Percentiles rank a stretch among this genome's conserved stretches.
These are phyloP conservation scores for Geranomyces michiganensis DNA, from an alignment of 192 early-diverging fungal species.

Conservation along the genomic window DNA sequence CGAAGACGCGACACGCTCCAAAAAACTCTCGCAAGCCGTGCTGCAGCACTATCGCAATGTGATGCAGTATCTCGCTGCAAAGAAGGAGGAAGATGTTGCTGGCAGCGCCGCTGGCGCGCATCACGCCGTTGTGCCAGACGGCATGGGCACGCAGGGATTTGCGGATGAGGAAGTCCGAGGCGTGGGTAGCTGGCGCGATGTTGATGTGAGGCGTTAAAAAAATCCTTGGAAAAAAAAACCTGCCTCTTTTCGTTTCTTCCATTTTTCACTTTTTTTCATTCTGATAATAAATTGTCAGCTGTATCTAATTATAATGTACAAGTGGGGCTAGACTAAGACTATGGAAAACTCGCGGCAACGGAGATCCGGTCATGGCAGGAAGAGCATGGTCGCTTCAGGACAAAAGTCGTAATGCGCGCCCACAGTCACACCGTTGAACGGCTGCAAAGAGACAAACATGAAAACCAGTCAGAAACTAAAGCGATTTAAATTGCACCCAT, in stretches of 20 bases:
- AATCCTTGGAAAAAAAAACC: neutral
- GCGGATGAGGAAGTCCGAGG: conserved; percentile 16
- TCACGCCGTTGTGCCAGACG: neutral
- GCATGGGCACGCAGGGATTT: neutral
- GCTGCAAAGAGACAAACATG: neutral
- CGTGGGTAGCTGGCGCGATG: conserved; percentile 14
- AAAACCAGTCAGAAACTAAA: neutral
- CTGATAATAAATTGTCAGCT: no score
- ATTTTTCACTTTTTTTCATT: no score
- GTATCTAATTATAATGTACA: no score
- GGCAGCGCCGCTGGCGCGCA: neutral
- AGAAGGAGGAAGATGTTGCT: conserved; percentile 40
- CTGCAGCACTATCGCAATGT: conserved; percentile 45
- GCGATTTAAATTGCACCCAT: no score
- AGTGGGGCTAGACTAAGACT: no score
- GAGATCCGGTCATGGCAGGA: conserved; percentile 9
- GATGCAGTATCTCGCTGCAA: conserved; percentile 33
- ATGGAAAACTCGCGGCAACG: no score
- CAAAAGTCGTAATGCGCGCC: neutral
- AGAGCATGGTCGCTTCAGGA: conserved; percentile 11
- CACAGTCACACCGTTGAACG: neutral
- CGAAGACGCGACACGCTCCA: conserved; percentile 17
- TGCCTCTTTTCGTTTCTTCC: no score
- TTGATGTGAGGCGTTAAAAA: conserved; percentile 1
- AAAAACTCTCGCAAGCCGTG: conserved; percentile 28